phyloP scores from a whole-genome alignment of 2,329 filamentous ascomycete species.

The Calonectria honghensis region DNA sequence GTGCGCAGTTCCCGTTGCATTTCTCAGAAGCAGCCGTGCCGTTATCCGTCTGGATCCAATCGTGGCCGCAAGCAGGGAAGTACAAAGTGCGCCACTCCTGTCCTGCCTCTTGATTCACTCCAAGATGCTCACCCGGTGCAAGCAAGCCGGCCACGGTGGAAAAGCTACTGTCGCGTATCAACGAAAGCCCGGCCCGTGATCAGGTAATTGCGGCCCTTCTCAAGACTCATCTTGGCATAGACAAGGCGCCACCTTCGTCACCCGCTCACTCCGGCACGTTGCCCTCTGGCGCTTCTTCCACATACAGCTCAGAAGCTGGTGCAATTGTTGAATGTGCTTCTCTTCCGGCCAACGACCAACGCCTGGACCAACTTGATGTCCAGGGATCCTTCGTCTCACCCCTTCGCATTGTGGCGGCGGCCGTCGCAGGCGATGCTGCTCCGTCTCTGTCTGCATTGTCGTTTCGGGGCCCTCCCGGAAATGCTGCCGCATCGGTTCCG shows the following conservation, averaged over 20 bases:
- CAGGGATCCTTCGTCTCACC: slow-evolving; percentile 40
- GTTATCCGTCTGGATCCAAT: slow-evolving; percentile 26
- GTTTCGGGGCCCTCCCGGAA: not conserved
- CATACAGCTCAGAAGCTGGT: not conserved
- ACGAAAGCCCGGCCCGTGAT: slow-evolving; percentile 50
- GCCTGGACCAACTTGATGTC: not conserved
- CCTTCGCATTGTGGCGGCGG: slow-evolving; percentile 50
- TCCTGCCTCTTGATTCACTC: not conserved
- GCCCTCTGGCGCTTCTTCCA: not conserved
- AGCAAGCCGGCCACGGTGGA: slow-evolving; percentile 52
- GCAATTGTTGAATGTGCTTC: not conserved
- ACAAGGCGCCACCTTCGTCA: not conserved
- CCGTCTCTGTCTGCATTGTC: not conserved
- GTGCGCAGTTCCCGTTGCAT: slow-evolving; percentile 18
- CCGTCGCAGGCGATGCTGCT: slow-evolving; percentile 35
- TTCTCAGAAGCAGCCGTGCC: not conserved
- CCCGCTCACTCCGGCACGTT: not conserved
- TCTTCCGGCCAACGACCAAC: not conserved
- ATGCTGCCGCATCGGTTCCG: not conserved
- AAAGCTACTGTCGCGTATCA: slow-evolving; percentile 53
- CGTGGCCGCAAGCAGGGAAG: slow-evolving; percentile 49
- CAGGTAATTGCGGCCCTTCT: slow-evolving; percentile 38
- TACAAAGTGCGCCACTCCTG: slow-evolving; percentile 31
- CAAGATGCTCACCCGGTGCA: not conserved
- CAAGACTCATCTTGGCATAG: not conserved